Evolutionary conservation across 2,329 filamentous ascomycete genomes (phyloP).

Genomic region (Pyrenophora tritici-repentis): DNA sequence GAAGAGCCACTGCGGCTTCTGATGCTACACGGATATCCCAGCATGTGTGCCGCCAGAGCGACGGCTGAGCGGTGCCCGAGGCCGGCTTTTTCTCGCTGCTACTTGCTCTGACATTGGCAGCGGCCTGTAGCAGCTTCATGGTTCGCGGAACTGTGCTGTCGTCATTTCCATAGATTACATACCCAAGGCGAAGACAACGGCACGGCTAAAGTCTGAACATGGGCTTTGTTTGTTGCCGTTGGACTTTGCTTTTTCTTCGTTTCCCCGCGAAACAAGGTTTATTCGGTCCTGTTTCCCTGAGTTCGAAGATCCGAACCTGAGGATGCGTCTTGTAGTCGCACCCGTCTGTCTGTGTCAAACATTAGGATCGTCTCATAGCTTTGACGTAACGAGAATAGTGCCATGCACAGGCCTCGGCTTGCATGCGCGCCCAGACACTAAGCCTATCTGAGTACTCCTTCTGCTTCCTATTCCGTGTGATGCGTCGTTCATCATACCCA

Average conservation of each 20-base stretch:
- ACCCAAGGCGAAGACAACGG: not conserved
- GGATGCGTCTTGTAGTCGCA: not conserved
- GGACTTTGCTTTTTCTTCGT: not conserved
- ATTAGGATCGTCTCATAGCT: constrained; percentile 2
- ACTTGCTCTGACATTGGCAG: not conserved
- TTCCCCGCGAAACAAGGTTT: not conserved
- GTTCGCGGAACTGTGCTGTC: not conserved
- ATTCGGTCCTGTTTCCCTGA: not conserved
- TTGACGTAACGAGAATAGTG: too few relatives aligned
- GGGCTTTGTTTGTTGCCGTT: not conserved
- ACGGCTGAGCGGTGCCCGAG: not conserved
- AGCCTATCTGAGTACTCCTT: too few relatives aligned
- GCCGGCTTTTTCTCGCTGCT: not conserved
- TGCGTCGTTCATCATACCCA: too few relatives aligned
- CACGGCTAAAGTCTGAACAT: not conserved
- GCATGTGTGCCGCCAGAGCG: not conserved
- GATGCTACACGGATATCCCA: not conserved
- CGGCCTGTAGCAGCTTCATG: not conserved
- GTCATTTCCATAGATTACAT: not conserved
- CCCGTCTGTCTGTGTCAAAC: not conserved
- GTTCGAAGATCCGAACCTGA: not conserved
- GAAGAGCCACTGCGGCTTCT: not conserved
- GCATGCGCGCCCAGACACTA: too few relatives aligned
- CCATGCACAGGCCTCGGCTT: too few relatives aligned
- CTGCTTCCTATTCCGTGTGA: too few relatives aligned